These are phyloP conservation scores for Camptophora hylomeconis DNA, from an alignment of 2,329 filamentous ascomycete genomes.

Conservation along the genomic window DNA sequence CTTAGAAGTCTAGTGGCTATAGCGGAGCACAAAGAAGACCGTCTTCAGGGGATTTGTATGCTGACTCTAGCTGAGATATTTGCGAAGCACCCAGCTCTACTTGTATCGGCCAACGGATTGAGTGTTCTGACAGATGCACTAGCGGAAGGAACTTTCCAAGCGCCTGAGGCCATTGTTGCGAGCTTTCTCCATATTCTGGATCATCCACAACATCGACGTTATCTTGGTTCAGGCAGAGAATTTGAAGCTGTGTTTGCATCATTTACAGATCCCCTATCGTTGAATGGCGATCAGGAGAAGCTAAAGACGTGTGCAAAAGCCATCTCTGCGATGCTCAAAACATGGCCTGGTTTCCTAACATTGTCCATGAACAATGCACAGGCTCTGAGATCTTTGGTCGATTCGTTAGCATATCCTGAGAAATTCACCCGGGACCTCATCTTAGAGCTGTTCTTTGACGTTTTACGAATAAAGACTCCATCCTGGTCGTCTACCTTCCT, in stretches of 20 bases:
- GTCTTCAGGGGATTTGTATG: slow-evolving; percentile 77
- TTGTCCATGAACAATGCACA: slow-evolving; percentile 80
- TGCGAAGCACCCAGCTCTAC: slow-evolving; percentile 66
- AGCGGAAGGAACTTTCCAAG: slow-evolving; percentile 80
- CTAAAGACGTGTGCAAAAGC: slow-evolving; percentile 82
- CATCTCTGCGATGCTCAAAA: slow-evolving; percentile 81
- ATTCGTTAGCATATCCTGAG: slow-evolving; percentile 48
- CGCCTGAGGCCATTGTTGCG: slow-evolving; percentile 74
- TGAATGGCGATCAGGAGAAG: slow-evolving; percentile 45
- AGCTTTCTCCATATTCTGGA: slow-evolving; percentile 88
- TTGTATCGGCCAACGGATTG: slow-evolving; percentile 74
- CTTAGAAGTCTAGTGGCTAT: slow-evolving; percentile 83
- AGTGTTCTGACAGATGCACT: slow-evolving; percentile 82
- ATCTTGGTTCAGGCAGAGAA: slow-evolving; percentile 76
- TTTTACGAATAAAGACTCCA: slow-evolving; percentile 79
- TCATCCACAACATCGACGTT: slow-evolving; percentile 64
- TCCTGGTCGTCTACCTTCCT: slow-evolving; percentile 94
- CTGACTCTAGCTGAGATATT: slow-evolving; percentile 88
- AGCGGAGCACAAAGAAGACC: slow-evolving; percentile 74
- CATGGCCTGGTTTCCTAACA: slow-evolving; percentile 84
- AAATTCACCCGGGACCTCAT: slow-evolving; percentile 57
- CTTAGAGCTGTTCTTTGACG: slow-evolving; percentile 73
- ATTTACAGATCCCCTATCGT: slow-evolving; percentile 67
- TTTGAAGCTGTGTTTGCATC: slow-evolving; percentile 80
- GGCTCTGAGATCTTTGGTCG: slow-evolving; percentile 67